A percentile compares a stretch with the other conserved stretches of the same genome.
Evolutionary conservation across 352 stramenopile species (phyloP).

Genomic region (Globisporangium cylindrosporum): DNA sequence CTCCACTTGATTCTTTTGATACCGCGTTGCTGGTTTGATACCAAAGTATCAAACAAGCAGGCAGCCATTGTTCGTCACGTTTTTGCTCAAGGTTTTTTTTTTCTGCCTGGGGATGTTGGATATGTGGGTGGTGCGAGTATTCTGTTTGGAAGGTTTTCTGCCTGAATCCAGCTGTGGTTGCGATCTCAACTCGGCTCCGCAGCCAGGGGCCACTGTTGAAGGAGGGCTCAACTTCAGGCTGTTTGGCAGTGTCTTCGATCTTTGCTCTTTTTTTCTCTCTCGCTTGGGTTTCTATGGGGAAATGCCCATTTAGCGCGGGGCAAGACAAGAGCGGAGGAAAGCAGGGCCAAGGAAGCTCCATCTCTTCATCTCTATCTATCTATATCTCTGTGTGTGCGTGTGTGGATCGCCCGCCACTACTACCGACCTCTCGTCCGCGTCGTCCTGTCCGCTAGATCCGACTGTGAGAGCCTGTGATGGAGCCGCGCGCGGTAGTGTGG

Average conservation of each 20-base stretch:
- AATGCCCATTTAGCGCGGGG: slow-evolving; percentile 9
- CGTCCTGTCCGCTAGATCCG: not conserved
- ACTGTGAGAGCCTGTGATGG: slow-evolving; percentile 11
- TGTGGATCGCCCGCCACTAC: not conserved
- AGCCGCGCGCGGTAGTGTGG: slow-evolving; percentile 12
- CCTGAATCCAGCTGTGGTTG: not conserved
- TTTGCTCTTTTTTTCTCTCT: slow-evolving; percentile 11
- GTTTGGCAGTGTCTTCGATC: slow-evolving; percentile 8
- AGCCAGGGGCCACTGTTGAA: not conserved
- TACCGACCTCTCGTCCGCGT: not conserved
- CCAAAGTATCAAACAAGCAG: not conserved
- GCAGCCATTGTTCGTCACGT: slow-evolving; percentile 11
- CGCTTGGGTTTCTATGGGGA: not conserved
- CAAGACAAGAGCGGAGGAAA: slow-evolving; percentile 1
- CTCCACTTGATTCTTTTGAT: slow-evolving; percentile 8
- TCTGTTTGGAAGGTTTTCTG: not conserved
- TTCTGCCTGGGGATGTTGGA: slow-evolving; percentile 6
- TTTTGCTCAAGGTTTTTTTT: slow-evolving; percentile 2
- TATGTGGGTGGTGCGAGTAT: not conserved
- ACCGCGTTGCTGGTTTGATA: not conserved
- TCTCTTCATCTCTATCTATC: not conserved
- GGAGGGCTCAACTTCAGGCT: not conserved
- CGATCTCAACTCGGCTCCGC: not conserved
- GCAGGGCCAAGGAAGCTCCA: slow-evolving; percentile 1
- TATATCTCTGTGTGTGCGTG: not conserved